Conservation (phyloP, 805 yeast species). For the Komagataella ulmi region DNA sequence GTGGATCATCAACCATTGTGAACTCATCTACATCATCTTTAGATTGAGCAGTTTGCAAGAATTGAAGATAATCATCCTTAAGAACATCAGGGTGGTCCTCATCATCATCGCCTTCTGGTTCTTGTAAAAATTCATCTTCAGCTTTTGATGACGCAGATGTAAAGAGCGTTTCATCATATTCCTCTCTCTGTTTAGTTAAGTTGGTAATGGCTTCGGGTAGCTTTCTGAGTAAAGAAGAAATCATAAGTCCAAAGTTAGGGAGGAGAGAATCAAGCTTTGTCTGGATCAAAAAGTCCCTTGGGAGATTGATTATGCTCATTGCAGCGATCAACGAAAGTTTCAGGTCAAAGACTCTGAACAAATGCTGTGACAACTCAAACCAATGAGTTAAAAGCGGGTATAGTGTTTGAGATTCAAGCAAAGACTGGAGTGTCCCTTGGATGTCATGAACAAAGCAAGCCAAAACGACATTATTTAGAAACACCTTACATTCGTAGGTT, state of each 20-base stretch:
- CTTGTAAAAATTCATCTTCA: conserved; percentile 14
- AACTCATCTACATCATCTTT: conserved; percentile 45
- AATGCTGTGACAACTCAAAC: conserved; percentile 42
- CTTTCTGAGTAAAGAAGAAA: conserved; percentile 38
- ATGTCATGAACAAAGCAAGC: conserved; percentile 55
- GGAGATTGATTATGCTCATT: conserved; percentile 29
- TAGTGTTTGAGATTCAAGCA: conserved; percentile 31
- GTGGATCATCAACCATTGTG: conserved; percentile 71
- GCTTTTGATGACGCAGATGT: conserved; percentile 8
- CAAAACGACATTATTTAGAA: conserved; percentile 47
- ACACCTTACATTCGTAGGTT: conserved; percentile 24
- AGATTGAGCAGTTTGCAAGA: conserved; percentile 29
- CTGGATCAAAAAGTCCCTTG: conserved; percentile 7
- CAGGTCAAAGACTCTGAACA: conserved; percentile 67
- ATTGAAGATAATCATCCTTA: conserved; percentile 32
- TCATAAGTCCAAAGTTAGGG: conserved; percentile 35
- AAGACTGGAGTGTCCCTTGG: conserved; percentile 30
- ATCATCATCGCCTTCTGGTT: conserved; percentile 12
- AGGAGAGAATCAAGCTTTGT: conserved; percentile 19
- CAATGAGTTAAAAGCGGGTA: conserved; percentile 48
- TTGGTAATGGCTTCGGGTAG: conserved; percentile 63
- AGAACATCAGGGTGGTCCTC: conserved; percentile 17
- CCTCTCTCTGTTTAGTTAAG: conserved; percentile 49
- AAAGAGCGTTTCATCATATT: conserved; percentile 24
- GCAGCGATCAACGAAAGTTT: conserved; percentile 64